Evolutionary conservation across 768 basidiomycete genomes (phyloP).

Genomic region (Suillus lakei): DNA sequence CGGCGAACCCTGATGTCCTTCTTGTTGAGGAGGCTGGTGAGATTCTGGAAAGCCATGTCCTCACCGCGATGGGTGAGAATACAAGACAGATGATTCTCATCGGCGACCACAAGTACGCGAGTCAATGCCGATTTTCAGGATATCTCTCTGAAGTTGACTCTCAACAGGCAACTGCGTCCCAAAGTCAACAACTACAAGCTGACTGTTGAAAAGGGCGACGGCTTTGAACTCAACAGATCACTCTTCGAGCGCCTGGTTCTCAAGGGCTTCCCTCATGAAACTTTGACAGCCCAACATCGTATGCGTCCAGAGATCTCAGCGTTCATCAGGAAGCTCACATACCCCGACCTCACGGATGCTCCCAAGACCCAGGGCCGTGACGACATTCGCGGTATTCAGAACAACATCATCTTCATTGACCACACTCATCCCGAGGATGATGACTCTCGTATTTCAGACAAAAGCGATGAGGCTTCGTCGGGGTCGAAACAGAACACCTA

Average conservation of each 20-base stretch:
- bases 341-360: constrained; percentile 66
- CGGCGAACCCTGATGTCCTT: constrained; percentile 53
- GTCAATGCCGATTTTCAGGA: not conserved
- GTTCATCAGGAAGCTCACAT: constrained; percentile 64
- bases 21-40: constrained; percentile 79
- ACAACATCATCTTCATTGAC: constrained; percentile 65
- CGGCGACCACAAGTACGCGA: constrained; percentile 70
- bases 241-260: constrained; percentile 72
- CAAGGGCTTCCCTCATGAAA: constrained; percentile 63
- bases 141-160: not conserved
- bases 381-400: constrained; percentile 55
- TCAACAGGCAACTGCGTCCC: constrained; percentile 66
- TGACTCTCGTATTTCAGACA: constrained; percentile 44
- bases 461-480: constrained; percentile 47
- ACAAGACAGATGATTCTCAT: constrained; percentile 66
- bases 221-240: constrained; percentile 68
- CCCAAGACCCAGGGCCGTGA: constrained; percentile 52
- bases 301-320: constrained; percentile 78
- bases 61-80: constrained; percentile 55
- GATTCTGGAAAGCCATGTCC: constrained; percentile 68
- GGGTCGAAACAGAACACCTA: constrained; percentile 65
- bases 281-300: constrained; percentile 62
- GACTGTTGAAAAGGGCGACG: constrained; percentile 70
- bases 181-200: constrained; percentile 70
- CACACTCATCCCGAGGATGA: constrained; percentile 62